phyloP scores from a whole-genome alignment of 2,329 filamentous ascomycete genomes.

The Xylariaceae sp. region DNA sequence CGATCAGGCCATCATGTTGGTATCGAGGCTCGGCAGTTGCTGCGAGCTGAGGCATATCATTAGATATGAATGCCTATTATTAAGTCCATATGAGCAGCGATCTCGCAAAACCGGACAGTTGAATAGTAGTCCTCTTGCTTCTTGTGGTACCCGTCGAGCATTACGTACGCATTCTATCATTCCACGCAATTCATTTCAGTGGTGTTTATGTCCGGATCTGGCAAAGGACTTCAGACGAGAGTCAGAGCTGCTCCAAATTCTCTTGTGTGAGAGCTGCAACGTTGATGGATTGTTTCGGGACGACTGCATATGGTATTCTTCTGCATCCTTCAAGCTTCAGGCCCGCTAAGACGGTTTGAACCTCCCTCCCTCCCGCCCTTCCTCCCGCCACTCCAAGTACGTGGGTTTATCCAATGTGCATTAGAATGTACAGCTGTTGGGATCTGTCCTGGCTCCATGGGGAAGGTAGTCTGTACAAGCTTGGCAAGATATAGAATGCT shows the following conservation, averaged over 20 bases:
- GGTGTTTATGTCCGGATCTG: background rate
- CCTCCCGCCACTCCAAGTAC: background rate
- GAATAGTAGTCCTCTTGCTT: background rate
- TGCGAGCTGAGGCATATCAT: constrained; percentile 15
- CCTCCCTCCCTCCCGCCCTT: background rate
- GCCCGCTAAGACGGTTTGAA: background rate
- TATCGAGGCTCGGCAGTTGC: constrained; percentile 22
- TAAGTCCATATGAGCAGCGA: constrained; percentile 11
- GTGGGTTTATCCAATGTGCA: background rate
- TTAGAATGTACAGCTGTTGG: too few relatives aligned
- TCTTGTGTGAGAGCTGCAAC: background rate
- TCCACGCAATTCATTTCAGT: background rate
- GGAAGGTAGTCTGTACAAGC: constrained; percentile 19
- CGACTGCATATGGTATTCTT: background rate
- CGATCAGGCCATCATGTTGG: constrained; percentile 14
- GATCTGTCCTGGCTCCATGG: constrained; percentile 7
- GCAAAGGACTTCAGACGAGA: background rate
- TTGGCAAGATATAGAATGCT: constrained; percentile 17
- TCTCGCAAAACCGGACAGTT: constrained; percentile 8
- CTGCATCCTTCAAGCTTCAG: constrained; percentile 1
- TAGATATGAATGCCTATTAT: constrained; percentile 18
- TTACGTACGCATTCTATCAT: background rate
- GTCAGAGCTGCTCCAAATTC: background rate
- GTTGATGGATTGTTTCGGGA: constrained; percentile 11
- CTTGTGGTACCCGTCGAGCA: too few relatives aligned